Percentiles rank a stretch among this genome's conserved stretches.
phyloP scores from a whole-genome alignment of 2,329 filamentous ascomycete species.

The Thelonectria discophora region DNA sequence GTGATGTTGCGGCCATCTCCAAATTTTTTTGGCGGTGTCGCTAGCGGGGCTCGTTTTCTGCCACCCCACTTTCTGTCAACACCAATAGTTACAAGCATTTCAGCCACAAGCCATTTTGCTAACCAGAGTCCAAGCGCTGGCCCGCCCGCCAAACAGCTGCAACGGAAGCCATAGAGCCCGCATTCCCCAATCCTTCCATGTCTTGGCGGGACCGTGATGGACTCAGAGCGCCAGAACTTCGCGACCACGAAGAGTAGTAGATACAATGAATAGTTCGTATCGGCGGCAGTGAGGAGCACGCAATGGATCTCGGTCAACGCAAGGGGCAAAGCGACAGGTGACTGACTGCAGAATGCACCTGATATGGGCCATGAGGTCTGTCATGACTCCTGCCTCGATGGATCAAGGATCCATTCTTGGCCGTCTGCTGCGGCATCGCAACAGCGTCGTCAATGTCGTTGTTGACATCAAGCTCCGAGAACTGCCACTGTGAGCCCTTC shows the following conservation, averaged over 20 bases:
- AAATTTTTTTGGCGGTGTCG: conserved; percentile 46
- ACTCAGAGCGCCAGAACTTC: background rate
- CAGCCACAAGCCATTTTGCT: background rate
- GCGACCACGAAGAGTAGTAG: background rate
- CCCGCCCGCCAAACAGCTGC: too few species aligned
- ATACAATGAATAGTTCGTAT: background rate
- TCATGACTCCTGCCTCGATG: background rate
- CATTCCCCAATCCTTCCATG: too few species aligned
- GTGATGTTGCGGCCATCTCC: conserved; percentile 36
- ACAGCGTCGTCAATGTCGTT: too few species aligned
- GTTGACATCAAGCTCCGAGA: too few species aligned
- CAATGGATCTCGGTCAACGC: background rate
- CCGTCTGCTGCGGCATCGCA: background rate
- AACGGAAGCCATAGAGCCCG: too few species aligned
- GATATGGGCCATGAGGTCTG: background rate
- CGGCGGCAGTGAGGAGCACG: background rate
- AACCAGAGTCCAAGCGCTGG: background rate
- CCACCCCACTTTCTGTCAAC: conserved; percentile 20
- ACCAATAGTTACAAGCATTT: background rate
- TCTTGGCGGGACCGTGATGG: background rate
- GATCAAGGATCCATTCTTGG: background rate
- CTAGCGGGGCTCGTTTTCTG: conserved; percentile 36
- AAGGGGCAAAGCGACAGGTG: background rate
- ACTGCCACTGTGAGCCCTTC: too few species aligned
- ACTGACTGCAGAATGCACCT: background rate